Evolutionary conservation across 495 filamentous ascomycete species (phyloP).

Genomic region (Cercophora samala): DNA sequence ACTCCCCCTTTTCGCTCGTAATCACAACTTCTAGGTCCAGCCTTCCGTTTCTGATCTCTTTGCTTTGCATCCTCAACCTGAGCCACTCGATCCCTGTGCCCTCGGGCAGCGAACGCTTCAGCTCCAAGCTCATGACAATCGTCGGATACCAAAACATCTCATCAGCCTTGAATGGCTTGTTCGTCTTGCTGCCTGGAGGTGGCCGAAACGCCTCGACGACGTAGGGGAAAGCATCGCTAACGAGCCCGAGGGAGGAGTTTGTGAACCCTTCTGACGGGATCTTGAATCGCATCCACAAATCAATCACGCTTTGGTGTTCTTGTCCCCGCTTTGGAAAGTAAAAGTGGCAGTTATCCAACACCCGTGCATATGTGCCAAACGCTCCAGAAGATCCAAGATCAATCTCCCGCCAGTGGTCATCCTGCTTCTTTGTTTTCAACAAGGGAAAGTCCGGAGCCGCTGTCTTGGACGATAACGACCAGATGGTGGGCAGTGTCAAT

Average conservation of each 20-base stretch:
- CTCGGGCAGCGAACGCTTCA: constrained; percentile 59
- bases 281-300: constrained; percentile 64
- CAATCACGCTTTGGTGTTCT: constrained; percentile 42
- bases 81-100: constrained; percentile 61
- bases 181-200: background rate
- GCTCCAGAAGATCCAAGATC: constrained; percentile 38
- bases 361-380: constrained; percentile 49
- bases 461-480: constrained; percentile 35
- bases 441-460: constrained; percentile 44
- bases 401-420: constrained; percentile 43
- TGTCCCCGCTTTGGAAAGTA: constrained; percentile 54
- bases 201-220: constrained; percentile 30
- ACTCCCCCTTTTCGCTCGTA: constrained; percentile 53
- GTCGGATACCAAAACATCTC: constrained; percentile 71
- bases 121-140: constrained; percentile 63
- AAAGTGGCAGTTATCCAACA: constrained; percentile 48
- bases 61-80: constrained; percentile 54
- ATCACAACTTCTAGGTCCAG: constrained; percentile 64
- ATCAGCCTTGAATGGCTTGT: constrained; percentile 16
- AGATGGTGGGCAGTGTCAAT: constrained; percentile 48
- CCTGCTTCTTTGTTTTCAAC: constrained; percentile 35
- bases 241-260: constrained; percentile 53
- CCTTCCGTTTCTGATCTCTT: constrained; percentile 58
- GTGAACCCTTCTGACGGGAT: constrained; percentile 50
- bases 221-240: constrained; percentile 51